Conservation (phyloP, 2,329 filamentous ascomycete genomes). For the Pseudocercospora fuligena region DNA sequence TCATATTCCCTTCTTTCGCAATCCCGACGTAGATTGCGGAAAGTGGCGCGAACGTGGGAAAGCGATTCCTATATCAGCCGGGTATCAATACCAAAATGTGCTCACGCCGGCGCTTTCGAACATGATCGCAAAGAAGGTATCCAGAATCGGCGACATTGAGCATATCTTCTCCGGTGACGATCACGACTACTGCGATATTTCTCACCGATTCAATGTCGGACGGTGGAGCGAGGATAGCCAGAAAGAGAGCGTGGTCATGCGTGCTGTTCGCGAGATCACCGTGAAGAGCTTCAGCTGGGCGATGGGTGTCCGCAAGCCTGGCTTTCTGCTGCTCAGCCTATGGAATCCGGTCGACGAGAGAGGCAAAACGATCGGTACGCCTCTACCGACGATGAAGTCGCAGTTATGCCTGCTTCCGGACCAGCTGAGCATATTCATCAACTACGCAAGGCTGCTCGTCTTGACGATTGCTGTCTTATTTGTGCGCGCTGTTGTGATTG, state of each 20-base stretch:
- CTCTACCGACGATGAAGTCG: constrained; percentile 72
- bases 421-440: constrained; percentile 81
- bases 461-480: constrained; percentile 57
- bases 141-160: constrained; percentile 68
- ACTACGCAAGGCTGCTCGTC: constrained; percentile 69
- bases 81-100: constrained; percentile 98
- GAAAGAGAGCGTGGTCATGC: constrained; percentile 55
- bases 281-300: constrained; percentile 96
- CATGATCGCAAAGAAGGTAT: constrained; percentile 72
- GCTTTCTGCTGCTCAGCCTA: constrained; percentile 84
- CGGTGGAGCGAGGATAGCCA: constrained; percentile 41
- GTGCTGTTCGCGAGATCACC: constrained; percentile 73
- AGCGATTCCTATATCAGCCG: constrained; percentile 74
- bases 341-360: constrained; percentile 82
- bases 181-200: constrained; percentile 94
- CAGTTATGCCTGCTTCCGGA: constrained; percentile 90
- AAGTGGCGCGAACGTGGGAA: constrained; percentile 85
- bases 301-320: constrained; percentile 89
- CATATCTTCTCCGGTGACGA: constrained; percentile 96
- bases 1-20: constrained; percentile 87
- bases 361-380: constrained; percentile 35
- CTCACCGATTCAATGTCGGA: constrained; percentile 62
- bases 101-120: constrained; percentile 76
- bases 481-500: constrained; percentile 49
- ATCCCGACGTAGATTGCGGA: constrained; percentile 83